These are phyloP conservation scores for Russula olivacea DNA, from an alignment of 768 basidiomycete genomes.

Conservation along the genomic window DNA sequence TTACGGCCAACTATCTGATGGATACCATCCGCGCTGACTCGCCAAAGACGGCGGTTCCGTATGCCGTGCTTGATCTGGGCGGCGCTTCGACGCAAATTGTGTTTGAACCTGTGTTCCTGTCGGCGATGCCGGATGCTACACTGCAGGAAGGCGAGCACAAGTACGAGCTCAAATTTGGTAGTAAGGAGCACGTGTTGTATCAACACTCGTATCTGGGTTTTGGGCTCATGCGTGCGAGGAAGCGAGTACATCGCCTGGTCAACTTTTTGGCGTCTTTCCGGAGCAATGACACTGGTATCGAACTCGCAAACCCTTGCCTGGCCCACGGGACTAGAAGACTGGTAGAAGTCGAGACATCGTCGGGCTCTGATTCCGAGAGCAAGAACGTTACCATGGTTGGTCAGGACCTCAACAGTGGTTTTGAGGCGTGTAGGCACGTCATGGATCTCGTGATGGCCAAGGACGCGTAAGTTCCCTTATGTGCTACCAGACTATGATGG, in stretches of 20 bases:
- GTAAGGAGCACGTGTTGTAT: constrained; percentile 68
- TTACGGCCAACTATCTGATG: constrained; percentile 92
- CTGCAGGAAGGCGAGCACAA: constrained; percentile 86
- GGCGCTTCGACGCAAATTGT: constrained; percentile 98
- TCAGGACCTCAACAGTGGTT: constrained; percentile 73
- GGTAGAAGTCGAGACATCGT: constrained; percentile 58
- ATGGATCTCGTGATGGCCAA: constrained; percentile 91
- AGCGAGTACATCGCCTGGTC: constrained; percentile 81
- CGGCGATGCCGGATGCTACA: constrained; percentile 33
- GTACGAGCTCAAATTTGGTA: constrained; percentile 75
- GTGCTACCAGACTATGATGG: not conserved
- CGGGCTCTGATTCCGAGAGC: constrained; percentile 29
- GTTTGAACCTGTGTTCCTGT: constrained; percentile 72
- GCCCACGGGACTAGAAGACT: constrained; percentile 54
- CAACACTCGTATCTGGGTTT: constrained; percentile 98
- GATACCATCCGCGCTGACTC: constrained; percentile 58
- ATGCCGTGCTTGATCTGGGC: constrained; percentile 92
- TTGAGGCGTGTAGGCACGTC: constrained; percentile 78
- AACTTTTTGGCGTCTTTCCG: constrained; percentile 69
- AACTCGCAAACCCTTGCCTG: constrained; percentile 78
- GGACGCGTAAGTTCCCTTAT: constrained; percentile 64
- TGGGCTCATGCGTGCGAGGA: constrained; percentile 84
- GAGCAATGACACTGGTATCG: constrained; percentile 29
- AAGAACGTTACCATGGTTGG: constrained; percentile 82
- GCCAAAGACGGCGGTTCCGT: constrained; percentile 45